Base-by-base conservation (phyloP, 225 moss, liverwort and hornwort genomes). In the Pleurozium schreberi region DNA sequence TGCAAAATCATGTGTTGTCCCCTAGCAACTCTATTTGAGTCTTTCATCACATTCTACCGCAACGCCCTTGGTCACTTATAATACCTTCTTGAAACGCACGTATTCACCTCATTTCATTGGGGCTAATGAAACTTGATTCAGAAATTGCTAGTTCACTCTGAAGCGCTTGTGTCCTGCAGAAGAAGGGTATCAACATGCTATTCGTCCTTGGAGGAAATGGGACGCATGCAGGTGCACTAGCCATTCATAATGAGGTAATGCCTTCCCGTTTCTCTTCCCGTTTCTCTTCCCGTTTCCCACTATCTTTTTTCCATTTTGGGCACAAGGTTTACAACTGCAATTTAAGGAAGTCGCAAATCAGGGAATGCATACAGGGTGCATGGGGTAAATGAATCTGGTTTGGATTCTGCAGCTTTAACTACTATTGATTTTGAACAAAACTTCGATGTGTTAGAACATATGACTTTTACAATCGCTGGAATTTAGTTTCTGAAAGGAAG, bases 141-240 rank as follows among this genome's bases (percentile, higher is more conserved):
- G 82, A 66, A 52, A 77, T 64, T 64, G 18, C 40, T 40, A 38
- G n/a, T 83, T 85, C n/a, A 77, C 77, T 33, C 30, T 76, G 75
- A 50, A 69, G 70, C 50, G 50, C 84, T 90, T 83, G 73, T 86
- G 86, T 33, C 57, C 34, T 75, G 76, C 92, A 97, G 95, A 94
- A 79, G 87, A 96, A 95, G 63, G 95, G 94, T 43, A 94, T 98
- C 88, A 98, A 97, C 89, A 97, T 98, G 97, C 93, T 98, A 19
- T 98, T 97, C 85, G 96, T 98, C 34, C 87, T 98, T 58, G 98
- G 98, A 81, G 98, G 98, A 50, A 98, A 98, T 88, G 98, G 97
- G 45, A 96, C 98, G 52, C 98, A 98, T 88, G 97, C 97, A 62
- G 98, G 98, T 86, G 98, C 98, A 69, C 85, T 96, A 76, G 96